These are phyloP conservation scores for Botrytis deweyae DNA, from an alignment of 2,329 filamentous ascomycete genomes.

Conservation along the genomic window DNA sequence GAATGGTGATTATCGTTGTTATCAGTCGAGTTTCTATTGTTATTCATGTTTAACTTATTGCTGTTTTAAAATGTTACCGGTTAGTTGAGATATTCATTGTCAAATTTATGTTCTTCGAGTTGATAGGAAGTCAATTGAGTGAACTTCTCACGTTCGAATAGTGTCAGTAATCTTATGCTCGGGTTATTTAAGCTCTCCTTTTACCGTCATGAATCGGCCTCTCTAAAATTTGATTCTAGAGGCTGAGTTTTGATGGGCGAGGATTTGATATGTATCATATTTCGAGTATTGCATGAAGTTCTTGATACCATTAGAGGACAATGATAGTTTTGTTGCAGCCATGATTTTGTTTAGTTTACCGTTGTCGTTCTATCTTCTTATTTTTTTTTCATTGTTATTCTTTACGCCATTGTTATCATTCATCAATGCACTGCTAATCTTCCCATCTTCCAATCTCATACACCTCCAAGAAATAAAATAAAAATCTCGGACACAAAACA, in stretches of 20 bases:
- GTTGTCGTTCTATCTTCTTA: not conserved
- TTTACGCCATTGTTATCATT: not conserved
- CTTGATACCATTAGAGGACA: fast-evolving
- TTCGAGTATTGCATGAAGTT: not conserved
- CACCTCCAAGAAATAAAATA: no score
- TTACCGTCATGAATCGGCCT: no score
- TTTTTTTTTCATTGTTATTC: not conserved
- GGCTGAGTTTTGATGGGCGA: not conserved
- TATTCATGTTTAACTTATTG: no score
- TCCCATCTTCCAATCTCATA: not conserved
- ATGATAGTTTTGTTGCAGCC: not conserved
- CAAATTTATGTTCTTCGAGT: no score
- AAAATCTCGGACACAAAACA: no score
- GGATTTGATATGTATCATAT: not conserved
- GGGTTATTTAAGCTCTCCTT: no score
- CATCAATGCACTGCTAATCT: no score
- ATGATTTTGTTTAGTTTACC: fast-evolving
- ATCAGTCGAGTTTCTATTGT: no score
- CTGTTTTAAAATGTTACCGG: no score
- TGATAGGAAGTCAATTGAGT: no score
- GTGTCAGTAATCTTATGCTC: fast-evolving
- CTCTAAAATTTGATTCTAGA: not conserved
- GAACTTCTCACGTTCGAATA: fast-evolving
- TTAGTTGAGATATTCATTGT: no score
- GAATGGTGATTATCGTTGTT: no score